Conservation (phyloP, 176 grass and related monocot species). For the Bothriochloa decipiens region DNA sequence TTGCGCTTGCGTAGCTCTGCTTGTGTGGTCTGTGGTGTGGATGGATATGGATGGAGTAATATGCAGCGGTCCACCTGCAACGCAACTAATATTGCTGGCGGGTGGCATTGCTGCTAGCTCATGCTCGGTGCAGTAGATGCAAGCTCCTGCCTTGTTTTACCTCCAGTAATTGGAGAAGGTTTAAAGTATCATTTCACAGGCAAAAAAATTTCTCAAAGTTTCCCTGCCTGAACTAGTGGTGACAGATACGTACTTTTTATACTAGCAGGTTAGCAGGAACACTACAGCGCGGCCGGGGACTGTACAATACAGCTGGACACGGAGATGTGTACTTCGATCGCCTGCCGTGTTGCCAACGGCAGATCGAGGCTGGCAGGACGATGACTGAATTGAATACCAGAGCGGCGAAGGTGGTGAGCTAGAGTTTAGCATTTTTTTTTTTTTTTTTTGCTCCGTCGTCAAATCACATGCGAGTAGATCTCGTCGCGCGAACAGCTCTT, state of each 20-base stretch:
- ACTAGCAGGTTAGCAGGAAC: not conserved
- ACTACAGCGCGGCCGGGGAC: not conserved
- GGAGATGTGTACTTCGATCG: not conserved
- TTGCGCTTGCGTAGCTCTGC: too few species aligned
- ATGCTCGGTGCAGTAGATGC: too few species aligned
- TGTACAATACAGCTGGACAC: not conserved
- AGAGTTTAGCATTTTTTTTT: too few species aligned
- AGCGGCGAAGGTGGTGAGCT: slow-evolving; percentile 22
- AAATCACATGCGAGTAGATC: slow-evolving; percentile 39
- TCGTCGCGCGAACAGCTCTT: slow-evolving; percentile 13
- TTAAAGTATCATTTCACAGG: not conserved
- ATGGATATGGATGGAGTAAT: too few species aligned
- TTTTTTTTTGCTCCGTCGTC: not conserved
- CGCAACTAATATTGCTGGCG: too few species aligned
- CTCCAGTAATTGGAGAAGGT: not conserved
- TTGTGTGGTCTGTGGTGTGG: not conserved
- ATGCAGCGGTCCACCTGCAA: not conserved
- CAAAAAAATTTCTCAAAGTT: not conserved
- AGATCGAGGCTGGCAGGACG: not conserved
- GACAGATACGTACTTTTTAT: not conserved
- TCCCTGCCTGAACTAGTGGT: not conserved
- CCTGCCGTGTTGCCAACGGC: not conserved
- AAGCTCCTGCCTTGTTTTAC: too few species aligned
- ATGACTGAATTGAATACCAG: slow-evolving; percentile 14
- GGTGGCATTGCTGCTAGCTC: too few species aligned